Base-by-base conservation (phyloP, 2,329 filamentous ascomycete genomes). In the Botrytis sinoallii region DNA sequence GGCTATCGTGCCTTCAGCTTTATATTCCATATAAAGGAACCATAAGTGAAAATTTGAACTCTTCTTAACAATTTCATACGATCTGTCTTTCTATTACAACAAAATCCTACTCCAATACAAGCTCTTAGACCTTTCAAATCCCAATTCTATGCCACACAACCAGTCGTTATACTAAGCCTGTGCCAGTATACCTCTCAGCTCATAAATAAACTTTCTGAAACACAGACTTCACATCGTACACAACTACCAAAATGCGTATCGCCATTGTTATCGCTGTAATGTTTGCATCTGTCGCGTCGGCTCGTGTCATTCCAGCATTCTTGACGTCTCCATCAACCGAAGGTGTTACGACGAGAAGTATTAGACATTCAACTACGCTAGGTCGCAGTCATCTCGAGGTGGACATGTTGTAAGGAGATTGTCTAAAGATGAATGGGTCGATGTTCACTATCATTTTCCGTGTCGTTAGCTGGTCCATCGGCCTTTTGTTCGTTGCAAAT, bases 291-390 rank as follows among this genome's bases (percentile, higher is more conserved):
- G 59, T 61, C 9, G 67, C 64, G 3, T 70, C 59, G 4, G 75
- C 74, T 22, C 72, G 73, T 22, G 73, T 76, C 25, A 74, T 76
- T 70, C 74, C 75, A 9, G 60, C 73, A 42, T 76, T 68, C 75
- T 67, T 73, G 18, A 46, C 38, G 6, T n/a, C 38, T 9, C 52
- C 35, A 1, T n/a, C 38, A n/a, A 44, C 38, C 29, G 52, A 44
- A 38, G 4, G 7, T 42, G 52, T 25, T 25, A 46, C 38, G 22
- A 46, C 14, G n/a, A 70, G 52, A 60, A 60, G 52, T 29, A 32
- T n/a, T 9, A 29, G 8, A 18, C 14, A 38, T 25, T 22, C 12
- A 25, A 20, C 22, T 4, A 40, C 7, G 55, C 6, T 48, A 46
- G 29, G 20, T n/a, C 14, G 18, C 12, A 60, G 22, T 35, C 20